phyloP scores from a whole-genome alignment of 164 flowering plant genomes.

The Saururus chinensis region DNA sequence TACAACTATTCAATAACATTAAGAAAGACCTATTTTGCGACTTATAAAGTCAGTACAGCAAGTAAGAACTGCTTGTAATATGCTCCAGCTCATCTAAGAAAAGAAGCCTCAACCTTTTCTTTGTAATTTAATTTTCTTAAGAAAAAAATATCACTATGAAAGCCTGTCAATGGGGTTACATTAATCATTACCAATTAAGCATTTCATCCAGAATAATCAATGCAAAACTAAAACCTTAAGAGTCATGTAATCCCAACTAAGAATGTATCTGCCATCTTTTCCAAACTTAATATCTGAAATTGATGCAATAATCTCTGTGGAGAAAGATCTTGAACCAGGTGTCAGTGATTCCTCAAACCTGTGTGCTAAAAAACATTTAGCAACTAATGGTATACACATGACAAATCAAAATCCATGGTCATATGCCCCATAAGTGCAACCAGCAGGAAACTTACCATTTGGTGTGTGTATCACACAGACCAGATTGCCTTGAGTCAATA shows the following conservation, averaged over 20 bases:
- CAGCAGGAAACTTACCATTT: slow-evolving; percentile 43
- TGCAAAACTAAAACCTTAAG: slow-evolving; percentile 40
- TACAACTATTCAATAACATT: too few relatives aligned
- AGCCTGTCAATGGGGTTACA: too few relatives aligned
- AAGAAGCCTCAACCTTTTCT: too few relatives aligned
- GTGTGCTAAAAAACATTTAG: neutral
- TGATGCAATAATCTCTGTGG: slow-evolving; percentile 84
- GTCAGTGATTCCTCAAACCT: slow-evolving; percentile 78
- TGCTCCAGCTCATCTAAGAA: too few relatives aligned
- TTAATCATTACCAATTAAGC: too few relatives aligned
- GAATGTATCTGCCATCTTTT: slow-evolving; percentile 61
- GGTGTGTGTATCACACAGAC: slow-evolving; percentile 71
- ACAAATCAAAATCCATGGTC: neutral
- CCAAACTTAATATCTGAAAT: slow-evolving; percentile 81
- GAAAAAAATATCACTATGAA: too few relatives aligned
- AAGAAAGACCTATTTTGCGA: too few relatives aligned
- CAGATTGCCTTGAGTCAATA: slow-evolving; percentile 83
- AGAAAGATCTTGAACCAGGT: slow-evolving; percentile 78
- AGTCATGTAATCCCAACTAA: slow-evolving; percentile 86
- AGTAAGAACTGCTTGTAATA: too few relatives aligned
- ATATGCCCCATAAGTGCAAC: neutral
- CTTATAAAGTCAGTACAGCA: too few relatives aligned
- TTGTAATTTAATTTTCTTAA: too few relatives aligned
- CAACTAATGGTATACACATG: too few relatives aligned
- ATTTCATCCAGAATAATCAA: too few relatives aligned